phyloP scores from a whole-genome alignment of 441 rosid species.

The Bocquillonia castaneifolia region DNA sequence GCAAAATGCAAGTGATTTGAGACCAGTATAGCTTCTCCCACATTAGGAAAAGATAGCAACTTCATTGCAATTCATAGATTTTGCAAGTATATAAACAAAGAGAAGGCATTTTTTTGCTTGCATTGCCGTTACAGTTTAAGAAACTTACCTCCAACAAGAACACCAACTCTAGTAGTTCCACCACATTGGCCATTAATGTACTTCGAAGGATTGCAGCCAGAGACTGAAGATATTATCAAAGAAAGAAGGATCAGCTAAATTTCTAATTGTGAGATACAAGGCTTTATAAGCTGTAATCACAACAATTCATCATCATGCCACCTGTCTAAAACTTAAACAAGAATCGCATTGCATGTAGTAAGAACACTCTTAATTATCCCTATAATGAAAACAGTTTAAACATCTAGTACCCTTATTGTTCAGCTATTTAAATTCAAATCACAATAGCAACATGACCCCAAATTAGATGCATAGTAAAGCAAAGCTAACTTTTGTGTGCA shows the following conservation, averaged over 20 bases:
- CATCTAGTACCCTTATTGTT: neutral
- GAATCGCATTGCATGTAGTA: neutral
- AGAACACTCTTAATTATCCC: neutral
- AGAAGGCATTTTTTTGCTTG: no score
- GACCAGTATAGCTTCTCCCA: neutral
- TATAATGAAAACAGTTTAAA: neutral
- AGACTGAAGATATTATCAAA: conserved; percentile 25
- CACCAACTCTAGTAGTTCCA: conserved; percentile 38
- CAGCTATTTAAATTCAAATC: neutral
- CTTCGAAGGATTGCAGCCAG: conserved; percentile 38
- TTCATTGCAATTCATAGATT: neutral
- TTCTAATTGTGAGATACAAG: neutral
- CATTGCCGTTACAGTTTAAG: neutral
- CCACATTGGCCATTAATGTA: conserved; percentile 47
- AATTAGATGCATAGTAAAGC: neutral
- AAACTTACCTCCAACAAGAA: conserved; percentile 61
- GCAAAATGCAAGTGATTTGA: neutral
- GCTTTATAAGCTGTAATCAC: neutral
- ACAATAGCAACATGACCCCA: neutral
- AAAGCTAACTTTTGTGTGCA: neutral
- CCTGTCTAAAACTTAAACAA: neutral
- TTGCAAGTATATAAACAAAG: neutral
- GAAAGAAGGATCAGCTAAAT: conserved; percentile 13
- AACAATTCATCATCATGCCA: neutral
- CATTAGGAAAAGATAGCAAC: neutral